A percentile compares a stretch with the other conserved stretches of the same genome.
Evolutionary conservation across 2,329 filamentous ascomycete species (phyloP).

Genomic region (Emergomyces orientalis): DNA sequence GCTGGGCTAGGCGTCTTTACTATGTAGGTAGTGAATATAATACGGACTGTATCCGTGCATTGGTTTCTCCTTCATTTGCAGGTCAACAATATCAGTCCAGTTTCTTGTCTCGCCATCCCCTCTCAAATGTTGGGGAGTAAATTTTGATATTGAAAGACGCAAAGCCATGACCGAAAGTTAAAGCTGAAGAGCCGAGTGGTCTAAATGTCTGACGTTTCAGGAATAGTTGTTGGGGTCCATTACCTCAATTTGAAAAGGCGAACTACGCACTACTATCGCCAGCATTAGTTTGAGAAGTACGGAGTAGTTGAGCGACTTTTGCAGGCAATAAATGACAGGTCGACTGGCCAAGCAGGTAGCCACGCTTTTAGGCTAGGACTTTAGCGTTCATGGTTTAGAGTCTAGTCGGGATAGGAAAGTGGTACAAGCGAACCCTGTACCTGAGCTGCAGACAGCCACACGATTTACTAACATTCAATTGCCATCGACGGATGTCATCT

Average conservation of each 20-base stretch:
- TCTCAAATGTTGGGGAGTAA: background rate
- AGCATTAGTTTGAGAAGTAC: background rate
- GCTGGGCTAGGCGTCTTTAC: background rate
- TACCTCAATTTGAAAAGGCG: background rate
- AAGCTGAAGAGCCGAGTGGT: background rate
- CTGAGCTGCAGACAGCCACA: background rate
- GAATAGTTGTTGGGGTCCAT: background rate
- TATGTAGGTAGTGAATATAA: background rate
- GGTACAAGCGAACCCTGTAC: background rate
- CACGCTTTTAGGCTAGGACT: no score
- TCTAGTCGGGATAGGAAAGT: constrained; percentile 3
- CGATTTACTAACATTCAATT: background rate
- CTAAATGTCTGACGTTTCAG: background rate
- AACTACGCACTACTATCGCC: background rate
- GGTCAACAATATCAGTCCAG: background rate
- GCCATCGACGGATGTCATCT: background rate
- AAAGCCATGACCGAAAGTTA: no score
- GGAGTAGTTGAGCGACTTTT: no score
- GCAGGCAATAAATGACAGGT: background rate
- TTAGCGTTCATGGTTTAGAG: background rate
- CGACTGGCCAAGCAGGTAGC: background rate
- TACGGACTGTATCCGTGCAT: background rate
- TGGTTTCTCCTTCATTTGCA: background rate
- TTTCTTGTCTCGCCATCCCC: background rate
- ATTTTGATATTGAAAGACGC: background rate